Evolutionary conservation across 2,329 filamentous ascomycete genomes (phyloP).

Genomic region (Daldinia eschscholtzii): DNA sequence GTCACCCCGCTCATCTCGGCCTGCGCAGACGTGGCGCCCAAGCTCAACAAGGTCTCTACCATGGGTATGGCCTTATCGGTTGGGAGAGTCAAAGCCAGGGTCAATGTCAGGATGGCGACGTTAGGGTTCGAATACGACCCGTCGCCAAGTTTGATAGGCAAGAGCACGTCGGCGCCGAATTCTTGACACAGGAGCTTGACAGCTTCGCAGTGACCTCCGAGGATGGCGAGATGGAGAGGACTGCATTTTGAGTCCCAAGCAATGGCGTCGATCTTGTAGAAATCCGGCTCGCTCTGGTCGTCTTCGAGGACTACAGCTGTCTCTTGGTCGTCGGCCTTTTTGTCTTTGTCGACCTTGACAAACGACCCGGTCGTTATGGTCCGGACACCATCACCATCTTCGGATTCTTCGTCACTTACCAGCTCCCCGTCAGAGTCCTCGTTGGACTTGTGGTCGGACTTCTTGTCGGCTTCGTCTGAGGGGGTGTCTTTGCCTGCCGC

Average conservation of each 20-base stretch:
- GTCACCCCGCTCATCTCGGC: conserved; percentile 75
- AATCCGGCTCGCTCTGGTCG: conserved; percentile 77
- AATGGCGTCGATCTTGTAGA: conserved; percentile 82
- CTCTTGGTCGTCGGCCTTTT: conserved; percentile 56
- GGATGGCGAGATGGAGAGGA: conserved; percentile 82
- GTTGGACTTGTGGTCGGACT: conserved; percentile 50
- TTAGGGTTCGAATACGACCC: conserved; percentile 61
- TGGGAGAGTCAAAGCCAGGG: conserved; percentile 75
- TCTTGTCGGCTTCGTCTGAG: conserved; percentile 36
- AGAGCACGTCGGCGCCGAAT: conserved; percentile 81
- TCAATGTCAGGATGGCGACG: conserved; percentile 75
- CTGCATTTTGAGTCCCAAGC: conserved; percentile 83
- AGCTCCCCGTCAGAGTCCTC: conserved; percentile 62
- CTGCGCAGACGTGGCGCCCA: conserved; percentile 80
- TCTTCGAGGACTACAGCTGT: conserved; percentile 64
- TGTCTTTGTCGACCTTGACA: conserved; percentile 71
- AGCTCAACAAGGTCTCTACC: conserved; percentile 71
- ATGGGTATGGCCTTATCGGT: conserved; percentile 74
- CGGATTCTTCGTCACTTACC: conserved; percentile 61
- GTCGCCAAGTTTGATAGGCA: conserved; percentile 77
- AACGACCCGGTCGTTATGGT: conserved; percentile 78
- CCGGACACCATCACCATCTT: conserved; percentile 64
- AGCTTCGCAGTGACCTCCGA: conserved; percentile 76
- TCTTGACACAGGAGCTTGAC: conserved; percentile 77
- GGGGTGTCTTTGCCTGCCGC: conserved; percentile 46